phyloP scores from a whole-genome alignment of 805 yeast genomes.

The Candida silvatica region DNA sequence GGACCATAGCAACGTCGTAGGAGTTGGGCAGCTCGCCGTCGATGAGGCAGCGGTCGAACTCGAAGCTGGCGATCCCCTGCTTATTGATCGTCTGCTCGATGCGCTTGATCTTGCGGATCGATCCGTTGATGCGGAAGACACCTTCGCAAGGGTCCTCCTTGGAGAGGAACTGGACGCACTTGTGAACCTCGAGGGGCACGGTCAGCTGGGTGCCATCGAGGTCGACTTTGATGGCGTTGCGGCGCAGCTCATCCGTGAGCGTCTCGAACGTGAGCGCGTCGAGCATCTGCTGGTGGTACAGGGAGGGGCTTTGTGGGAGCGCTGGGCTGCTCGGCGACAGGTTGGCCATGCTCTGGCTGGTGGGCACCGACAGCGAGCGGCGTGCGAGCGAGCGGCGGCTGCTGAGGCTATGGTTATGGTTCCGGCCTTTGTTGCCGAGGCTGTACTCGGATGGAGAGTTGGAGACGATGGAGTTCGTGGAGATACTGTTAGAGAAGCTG shows the following conservation, averaged over 20 bases:
- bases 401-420: no score
- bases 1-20: conserved; percentile 28
- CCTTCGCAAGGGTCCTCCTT: conserved; percentile 23
- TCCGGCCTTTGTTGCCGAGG: no score
- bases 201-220: conserved; percentile 9
- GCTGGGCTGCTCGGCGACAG: no score
- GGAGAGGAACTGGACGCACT: conserved; percentile 23
- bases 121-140: conserved; percentile 28
- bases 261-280: no score
- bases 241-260: conserved; percentile 16
- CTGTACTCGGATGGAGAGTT: no score
- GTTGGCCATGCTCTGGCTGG: no score
- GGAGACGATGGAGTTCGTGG: conserved; percentile 6
- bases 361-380: no score
- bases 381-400: no score
- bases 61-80: conserved; percentile 13
- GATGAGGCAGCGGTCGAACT: conserved; percentile 10
- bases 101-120: conserved; percentile 23
- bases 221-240: conserved; percentile 8
- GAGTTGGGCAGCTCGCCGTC: conserved; percentile 13
- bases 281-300: no score
- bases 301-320: no score
- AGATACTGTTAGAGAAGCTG: conserved; percentile 1
- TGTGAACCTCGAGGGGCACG: conserved; percentile 23
- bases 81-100: conserved; percentile 20